Evolutionary conservation across 768 basidiomycete genomes (phyloP).

Genomic region (Termitomyces eurrhizus): DNA sequence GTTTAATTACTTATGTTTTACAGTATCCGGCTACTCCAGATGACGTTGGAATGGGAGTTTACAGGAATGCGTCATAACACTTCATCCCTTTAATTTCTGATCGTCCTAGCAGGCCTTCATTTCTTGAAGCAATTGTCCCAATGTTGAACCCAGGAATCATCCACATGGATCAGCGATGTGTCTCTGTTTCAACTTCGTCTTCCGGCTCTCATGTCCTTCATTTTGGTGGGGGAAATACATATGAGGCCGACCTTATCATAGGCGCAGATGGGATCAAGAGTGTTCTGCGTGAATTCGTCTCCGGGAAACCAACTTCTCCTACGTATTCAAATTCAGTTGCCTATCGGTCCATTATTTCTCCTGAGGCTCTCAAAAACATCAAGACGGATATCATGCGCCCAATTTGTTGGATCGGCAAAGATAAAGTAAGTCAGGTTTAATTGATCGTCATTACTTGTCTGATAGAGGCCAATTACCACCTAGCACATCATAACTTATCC

Average conservation of each 20-base stretch:
- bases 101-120: constrained; percentile 21
- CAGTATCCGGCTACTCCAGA: constrained; percentile 30
- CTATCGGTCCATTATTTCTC: constrained; percentile 46
- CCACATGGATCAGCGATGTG: constrained; percentile 51
- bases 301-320: constrained; percentile 19
- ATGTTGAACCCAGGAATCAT: constrained; percentile 36
- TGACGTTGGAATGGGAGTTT: constrained; percentile 41
- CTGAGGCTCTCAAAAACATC: constrained; percentile 32
- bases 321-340: constrained; percentile 44
- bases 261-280: constrained; percentile 49
- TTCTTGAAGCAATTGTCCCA: constrained; percentile 6
- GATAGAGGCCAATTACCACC: neutral
- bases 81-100: neutral
- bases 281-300: constrained; percentile 33
- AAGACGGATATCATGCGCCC: constrained; percentile 36
- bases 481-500: constrained; percentile 55
- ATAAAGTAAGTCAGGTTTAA: constrained; percentile 32
- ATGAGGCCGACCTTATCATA: constrained; percentile 28
- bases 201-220: constrained; percentile 30
- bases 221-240: constrained; percentile 45
- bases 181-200: constrained; percentile 23
- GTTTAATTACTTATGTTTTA: neutral
- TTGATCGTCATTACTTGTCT: neutral
- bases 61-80: neutral
- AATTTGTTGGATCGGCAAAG: constrained; percentile 41